phyloP scores from a whole-genome alignment of 208 protist species.

The Borovskyia barvae region DNA sequence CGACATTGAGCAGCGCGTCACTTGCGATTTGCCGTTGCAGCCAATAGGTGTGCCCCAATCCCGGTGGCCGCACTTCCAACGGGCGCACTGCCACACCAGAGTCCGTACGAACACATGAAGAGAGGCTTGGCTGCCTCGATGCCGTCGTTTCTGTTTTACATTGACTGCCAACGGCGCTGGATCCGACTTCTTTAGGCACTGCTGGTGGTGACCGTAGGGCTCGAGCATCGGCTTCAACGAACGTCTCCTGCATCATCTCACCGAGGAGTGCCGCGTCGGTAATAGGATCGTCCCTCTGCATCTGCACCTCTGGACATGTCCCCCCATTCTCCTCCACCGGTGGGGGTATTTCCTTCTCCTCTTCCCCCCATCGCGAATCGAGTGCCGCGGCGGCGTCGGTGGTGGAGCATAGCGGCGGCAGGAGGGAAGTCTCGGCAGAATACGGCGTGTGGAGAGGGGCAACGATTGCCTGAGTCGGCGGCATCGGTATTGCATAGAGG shows the following conservation, averaged over 20 bases:
- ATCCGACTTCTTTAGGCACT: not conserved
- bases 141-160: too few species aligned
- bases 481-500: slow-evolving; percentile 29
- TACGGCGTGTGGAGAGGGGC: slow-evolving; percentile 35
- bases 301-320: not conserved
- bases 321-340: too few species aligned
- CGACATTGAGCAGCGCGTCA: slow-evolving; percentile 45
- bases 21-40: slow-evolving; percentile 78
- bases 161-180: too few species aligned
- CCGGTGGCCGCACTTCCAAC: slow-evolving; percentile 20
- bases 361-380: too few species aligned
- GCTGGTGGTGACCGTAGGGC: not conserved
- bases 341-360: too few species aligned
- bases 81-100: too few species aligned
- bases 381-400: not conserved
- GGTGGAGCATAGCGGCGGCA: not conserved
- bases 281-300: slow-evolving; percentile 4
- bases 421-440: slow-evolving; percentile 22
- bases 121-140: too few species aligned
- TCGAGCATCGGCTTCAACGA: not conserved
- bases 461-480: slow-evolving; percentile 46
- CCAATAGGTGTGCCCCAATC: slow-evolving; percentile 68
- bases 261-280: not conserved
- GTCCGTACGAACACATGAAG: not conserved
- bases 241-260: slow-evolving; percentile 12